Base-by-base conservation (phyloP, 129 eudicot genomes). In the Flaveria robusta region DNA sequence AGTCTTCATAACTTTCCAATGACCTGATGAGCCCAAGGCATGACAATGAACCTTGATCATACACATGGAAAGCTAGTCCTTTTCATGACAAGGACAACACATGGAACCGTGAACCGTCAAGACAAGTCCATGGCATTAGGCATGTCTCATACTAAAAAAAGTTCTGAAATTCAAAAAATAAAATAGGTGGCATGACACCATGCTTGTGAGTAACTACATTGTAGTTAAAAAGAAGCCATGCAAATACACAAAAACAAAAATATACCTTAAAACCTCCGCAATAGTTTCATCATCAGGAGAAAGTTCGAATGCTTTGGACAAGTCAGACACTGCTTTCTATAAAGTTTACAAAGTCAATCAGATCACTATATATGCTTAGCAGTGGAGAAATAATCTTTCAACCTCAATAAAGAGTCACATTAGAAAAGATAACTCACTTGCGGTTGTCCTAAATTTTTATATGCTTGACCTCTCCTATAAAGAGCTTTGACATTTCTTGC, bases 401-500 rank as follows among this genome's bases (percentile, higher is more conserved):
- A 64, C 27, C 82, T 64, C 15, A 69, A 49, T 22, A 43, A 64
- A 8, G 68, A 52, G 51, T 47, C 34, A 66, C 56, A 55, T 39
- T 67, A 60, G 66, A 65, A 42, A 70, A 46, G 39, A 68, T 56
- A 72, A 84, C 97, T 90, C 86, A 95, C 99, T 77, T 83, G 78
- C 64, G 87, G 51, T 78, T 79, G 85, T 54, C 97, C 94, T 68
- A 85, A 34, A 72, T 81, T 94, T 82, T 86, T 91, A 59, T 86
- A 87, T 63, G 99, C 99, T 85, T 95, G 99, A 74, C 99, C 99
- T 83, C 97, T 83, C 20, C 99, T 88, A 76, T 95, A 95, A n/a
- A 95, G 96, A 77, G 99, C 99, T 80, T 95, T 95, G 84, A 89
- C 89, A 77, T 95, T 94, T 54, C 79, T 83, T 34, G 79, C 75